Conservation (phyloP, 305 asterid genomes). For the Fraxinus greggii region DNA sequence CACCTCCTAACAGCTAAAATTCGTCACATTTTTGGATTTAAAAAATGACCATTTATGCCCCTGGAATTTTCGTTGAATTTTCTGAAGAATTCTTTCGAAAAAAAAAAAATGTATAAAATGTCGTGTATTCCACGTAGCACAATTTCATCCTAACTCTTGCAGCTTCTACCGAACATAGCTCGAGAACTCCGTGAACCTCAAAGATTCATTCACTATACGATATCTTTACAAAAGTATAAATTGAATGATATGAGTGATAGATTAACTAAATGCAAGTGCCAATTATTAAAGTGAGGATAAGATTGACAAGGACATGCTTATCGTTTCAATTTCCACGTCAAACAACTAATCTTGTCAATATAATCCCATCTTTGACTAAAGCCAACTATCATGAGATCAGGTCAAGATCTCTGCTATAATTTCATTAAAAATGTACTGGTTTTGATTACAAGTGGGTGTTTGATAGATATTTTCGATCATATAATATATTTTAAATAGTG, state of each 20-base stretch:
- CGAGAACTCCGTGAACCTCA: background rate
- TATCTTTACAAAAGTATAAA: background rate
- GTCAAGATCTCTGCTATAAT: background rate
- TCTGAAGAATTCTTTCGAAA: background rate
- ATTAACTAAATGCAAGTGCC: background rate
- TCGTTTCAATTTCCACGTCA: constrained; percentile 32
- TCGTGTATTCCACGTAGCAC: background rate
- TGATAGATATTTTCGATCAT: no score
- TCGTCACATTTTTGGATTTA: background rate
- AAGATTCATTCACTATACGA: background rate
- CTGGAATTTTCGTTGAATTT: background rate
- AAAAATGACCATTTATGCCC: background rate
- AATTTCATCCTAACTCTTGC: background rate
- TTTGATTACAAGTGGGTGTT: no score
- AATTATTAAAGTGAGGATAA: constrained; percentile 30
- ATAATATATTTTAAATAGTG: no score
- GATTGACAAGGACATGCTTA: constrained; percentile 24
- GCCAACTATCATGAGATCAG: background rate
- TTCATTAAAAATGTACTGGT: no score
- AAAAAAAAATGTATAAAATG: background rate
- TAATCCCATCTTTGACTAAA: background rate
- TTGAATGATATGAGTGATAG: background rate
- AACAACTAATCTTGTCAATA: background rate
- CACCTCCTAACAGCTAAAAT: background rate
- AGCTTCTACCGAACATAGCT: background rate